Conservation (phyloP, 352 stramenopile genomes). For the Phytophthora brassicae region DNA sequence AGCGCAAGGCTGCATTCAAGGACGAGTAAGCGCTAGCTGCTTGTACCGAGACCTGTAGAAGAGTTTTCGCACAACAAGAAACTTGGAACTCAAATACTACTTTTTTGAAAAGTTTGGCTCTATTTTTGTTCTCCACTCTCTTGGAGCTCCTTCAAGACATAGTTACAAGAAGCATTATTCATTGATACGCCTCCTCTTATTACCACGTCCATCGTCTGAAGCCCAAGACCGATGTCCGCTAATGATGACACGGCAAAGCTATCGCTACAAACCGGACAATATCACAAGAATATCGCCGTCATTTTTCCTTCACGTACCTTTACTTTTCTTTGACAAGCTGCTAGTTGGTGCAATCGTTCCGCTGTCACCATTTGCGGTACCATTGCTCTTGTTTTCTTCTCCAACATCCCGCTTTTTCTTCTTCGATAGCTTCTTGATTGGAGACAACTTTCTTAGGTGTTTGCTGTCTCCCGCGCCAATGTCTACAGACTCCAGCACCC, state of each 20-base stretch:
- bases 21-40: constrained; percentile 77
- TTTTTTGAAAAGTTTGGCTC: neutral
- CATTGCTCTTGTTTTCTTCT: constrained; percentile 12
- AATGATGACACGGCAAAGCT: no score
- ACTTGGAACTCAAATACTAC: no score
- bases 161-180: neutral
- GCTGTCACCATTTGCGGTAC: neutral
- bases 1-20: constrained; percentile 95
- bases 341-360: neutral
- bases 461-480: constrained; percentile 28
- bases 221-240: neutral
- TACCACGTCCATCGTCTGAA: neutral
- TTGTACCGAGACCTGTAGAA: constrained; percentile 1
- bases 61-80: no score
- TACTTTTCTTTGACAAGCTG: constrained; percentile 36
- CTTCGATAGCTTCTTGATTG: constrained; percentile 19
- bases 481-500: constrained; percentile 55
- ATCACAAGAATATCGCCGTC: neutral
- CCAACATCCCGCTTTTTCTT: constrained; percentile 34
- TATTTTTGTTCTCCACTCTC: neutral
- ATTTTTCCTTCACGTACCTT: constrained; percentile 42
- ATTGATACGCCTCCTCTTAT: no score
- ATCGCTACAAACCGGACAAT: constrained; percentile 6
- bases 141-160: neutral
- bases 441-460: constrained; percentile 26